Evolutionary conservation across 2,329 filamentous ascomycete species (phyloP).

Genomic region (Cercospora brassicicola): DNA sequence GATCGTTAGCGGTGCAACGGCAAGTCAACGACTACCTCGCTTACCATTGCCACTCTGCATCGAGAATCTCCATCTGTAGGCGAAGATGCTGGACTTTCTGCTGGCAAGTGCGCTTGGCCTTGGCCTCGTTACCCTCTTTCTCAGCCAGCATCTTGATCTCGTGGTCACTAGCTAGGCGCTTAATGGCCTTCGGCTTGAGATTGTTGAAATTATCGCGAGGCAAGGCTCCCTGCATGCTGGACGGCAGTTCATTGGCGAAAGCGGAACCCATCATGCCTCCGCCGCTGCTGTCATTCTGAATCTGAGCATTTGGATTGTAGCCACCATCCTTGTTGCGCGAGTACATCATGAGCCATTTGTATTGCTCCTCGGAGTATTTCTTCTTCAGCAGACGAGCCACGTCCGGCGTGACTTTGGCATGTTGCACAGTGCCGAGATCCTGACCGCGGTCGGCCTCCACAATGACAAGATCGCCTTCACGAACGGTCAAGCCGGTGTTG

Average conservation of each 20-base stretch:
- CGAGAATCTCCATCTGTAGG: constrained; percentile 96
- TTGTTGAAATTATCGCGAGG: constrained; percentile 51
- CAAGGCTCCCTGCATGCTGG: constrained; percentile 32
- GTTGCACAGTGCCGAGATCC: constrained; percentile 88
- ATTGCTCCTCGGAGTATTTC: constrained; percentile 90
- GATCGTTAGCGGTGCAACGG: constrained; percentile 9
- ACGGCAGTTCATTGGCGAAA: constrained; percentile 26
- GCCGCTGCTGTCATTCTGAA: constrained; percentile 31
- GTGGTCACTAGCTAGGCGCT: constrained; percentile 85
- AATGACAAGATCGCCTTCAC: constrained; percentile 90
- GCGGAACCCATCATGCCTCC: constrained; percentile 21
- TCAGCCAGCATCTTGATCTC: constrained; percentile 86
- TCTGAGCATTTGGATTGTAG: constrained; percentile 38
- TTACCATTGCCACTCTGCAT: constrained; percentile 98
- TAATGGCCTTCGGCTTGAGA: constrained; percentile 94
- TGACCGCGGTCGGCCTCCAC: constrained; percentile 96
- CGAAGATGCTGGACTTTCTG: constrained; percentile 94
- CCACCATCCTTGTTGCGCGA: constrained; percentile 48
- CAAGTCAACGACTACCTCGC: constrained; percentile 41
- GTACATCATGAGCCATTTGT: constrained; percentile 99
- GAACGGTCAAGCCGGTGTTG: constrained; percentile 86
- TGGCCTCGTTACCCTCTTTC: constrained; percentile 96
- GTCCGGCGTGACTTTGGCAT: constrained; percentile 83
- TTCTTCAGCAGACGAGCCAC: constrained; percentile 86
- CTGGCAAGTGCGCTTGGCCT: constrained; percentile 94